These are phyloP conservation scores for Echium plantagineum DNA, from an alignment of 257 asterid genomes.

Conservation along the genomic window DNA sequence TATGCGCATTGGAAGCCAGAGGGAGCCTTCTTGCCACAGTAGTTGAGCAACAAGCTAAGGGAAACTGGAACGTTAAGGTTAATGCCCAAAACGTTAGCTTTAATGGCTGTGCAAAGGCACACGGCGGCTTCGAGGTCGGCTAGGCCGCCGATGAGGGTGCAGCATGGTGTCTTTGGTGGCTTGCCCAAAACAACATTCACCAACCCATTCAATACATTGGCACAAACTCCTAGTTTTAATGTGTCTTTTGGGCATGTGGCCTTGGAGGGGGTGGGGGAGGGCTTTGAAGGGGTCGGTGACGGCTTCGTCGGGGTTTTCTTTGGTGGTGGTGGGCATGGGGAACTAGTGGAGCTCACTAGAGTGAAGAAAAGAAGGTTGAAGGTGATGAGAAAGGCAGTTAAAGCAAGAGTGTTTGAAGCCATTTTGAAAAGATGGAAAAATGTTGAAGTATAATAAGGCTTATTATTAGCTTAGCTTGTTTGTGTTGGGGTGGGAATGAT, in stretches of 20 bases:
- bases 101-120: conserved; percentile 60
- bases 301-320: conserved; percentile 1
- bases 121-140: conserved; percentile 44
- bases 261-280: not conserved
- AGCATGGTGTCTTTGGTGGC: conserved; percentile 3
- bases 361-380: conserved; percentile 24
- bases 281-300: not conserved
- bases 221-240: conserved; percentile 5
- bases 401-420: conserved; percentile 5
- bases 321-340: conserved; percentile 12
- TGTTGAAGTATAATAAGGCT: not conserved
- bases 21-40: conserved; percentile 42
- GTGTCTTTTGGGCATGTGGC: conserved; percentile 5
- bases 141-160: conserved; percentile 16
- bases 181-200: not conserved
- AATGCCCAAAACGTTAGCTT: conserved; percentile 48
- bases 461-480: not conserved
- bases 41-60: conserved; percentile 35
- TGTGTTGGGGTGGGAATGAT: not conserved
- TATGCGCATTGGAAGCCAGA: conserved; percentile 37
- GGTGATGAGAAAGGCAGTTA: conserved; percentile 13
- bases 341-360: conserved; percentile 17
- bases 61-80: conserved; percentile 47
- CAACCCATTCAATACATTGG: conserved; percentile 1
- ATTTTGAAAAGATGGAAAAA: not conserved